A percentile compares a stretch with the other conserved stretches of the same genome.
Evolutionary conservation across 208 protist genomes (phyloP).

Genomic region (Naegleria lovaniensis): DNA sequence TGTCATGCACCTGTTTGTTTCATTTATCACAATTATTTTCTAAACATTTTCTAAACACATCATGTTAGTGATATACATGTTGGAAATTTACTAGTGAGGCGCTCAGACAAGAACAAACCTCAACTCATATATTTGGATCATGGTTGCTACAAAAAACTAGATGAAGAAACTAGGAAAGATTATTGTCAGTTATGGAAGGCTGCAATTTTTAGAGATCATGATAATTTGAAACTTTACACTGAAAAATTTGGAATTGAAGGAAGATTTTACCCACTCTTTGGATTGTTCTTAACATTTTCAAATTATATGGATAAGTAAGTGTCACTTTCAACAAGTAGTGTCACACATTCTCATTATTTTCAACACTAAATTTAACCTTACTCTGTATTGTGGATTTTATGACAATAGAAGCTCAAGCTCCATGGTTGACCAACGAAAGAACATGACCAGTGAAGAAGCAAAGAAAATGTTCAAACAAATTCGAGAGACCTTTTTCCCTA

Average conservation of each 20-base stretch:
- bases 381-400: not conserved
- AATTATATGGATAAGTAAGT: constrained; percentile 22
- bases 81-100: not conserved
- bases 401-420: not conserved
- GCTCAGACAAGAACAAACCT: not conserved
- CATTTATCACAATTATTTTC: no score
- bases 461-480: not conserved
- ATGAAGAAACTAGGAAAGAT: constrained; percentile 15
- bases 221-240: not conserved
- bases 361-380: no score
- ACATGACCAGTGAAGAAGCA: not conserved
- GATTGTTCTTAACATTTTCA: not conserved
- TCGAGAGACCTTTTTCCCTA: not conserved
- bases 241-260: constrained; percentile 24
- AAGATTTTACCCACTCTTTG: constrained; percentile 4
- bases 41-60: no score
- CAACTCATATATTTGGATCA: constrained; percentile 4
- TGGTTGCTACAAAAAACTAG: constrained; percentile 11
- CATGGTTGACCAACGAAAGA: not conserved
- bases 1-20: no score
- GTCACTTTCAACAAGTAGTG: no score
- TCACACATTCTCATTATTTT: no score
- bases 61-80: not conserved
- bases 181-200: not conserved
- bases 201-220: constrained; percentile 3